Conservation (phyloP, 2,329 filamentous ascomycete species). For the Amauroascus niger region DNA sequence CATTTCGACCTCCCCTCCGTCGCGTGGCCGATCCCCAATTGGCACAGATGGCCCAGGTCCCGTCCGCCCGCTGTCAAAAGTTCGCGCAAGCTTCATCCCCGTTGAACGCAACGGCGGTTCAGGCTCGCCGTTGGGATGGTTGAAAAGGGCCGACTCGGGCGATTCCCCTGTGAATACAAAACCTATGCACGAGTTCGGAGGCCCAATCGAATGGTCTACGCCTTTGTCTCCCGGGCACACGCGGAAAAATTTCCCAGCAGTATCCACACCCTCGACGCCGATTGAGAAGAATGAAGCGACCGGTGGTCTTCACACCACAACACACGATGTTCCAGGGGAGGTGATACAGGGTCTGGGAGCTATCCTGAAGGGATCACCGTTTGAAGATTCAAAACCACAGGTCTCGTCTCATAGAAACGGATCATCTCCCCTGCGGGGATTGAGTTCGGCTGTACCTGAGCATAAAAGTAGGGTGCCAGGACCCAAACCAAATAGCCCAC, state of each 20-base stretch:
- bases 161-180: constrained; percentile 27
- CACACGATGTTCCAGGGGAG: constrained; percentile 1
- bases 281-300: constrained; percentile 1
- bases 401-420: constrained; percentile 6
- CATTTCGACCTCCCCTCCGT: constrained; percentile 53
- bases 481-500: constrained; percentile 13
- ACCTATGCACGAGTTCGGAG: constrained; percentile 23
- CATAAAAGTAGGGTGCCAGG: background rate
- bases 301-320: background rate
- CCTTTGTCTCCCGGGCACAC: constrained; percentile 10
- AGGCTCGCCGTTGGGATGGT: constrained; percentile 29
- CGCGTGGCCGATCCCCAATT: constrained; percentile 60
- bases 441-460: constrained; percentile 8
- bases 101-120: constrained; percentile 43
- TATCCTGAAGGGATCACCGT: constrained; percentile 27
- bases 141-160: constrained; percentile 34
- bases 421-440: constrained; percentile 3
- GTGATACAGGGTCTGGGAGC: constrained; percentile 18
- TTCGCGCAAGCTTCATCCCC: constrained; percentile 64
- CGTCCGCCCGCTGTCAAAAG: constrained; percentile 59
- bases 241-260: constrained; percentile 1
- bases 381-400: constrained; percentile 18
- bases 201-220: constrained; percentile 19
- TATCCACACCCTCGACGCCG: constrained; percentile 8
- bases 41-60: constrained; percentile 33